Percentiles rank a stretch among this genome's conserved stretches.
These are phyloP conservation scores for Suillus subluteus DNA, from an alignment of 768 basidiomycete genomes.

Conservation along the genomic window DNA sequence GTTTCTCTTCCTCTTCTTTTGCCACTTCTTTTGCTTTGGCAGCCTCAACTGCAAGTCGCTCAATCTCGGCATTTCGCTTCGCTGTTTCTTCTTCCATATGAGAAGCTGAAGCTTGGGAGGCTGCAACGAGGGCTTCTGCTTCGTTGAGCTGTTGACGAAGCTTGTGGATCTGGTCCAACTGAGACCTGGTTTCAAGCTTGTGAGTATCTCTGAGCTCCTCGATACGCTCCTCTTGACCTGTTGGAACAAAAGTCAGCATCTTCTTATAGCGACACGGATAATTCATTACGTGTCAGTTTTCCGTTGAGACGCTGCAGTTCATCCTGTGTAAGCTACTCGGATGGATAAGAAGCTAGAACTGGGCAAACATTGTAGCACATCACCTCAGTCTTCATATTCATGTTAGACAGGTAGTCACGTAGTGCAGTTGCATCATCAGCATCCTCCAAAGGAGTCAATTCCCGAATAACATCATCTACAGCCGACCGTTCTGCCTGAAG, in stretches of 20 bases:
- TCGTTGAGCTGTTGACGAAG: slow-evolving; percentile 71
- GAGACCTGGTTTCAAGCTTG: slow-evolving; percentile 77
- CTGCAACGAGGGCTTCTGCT: slow-evolving; percentile 69
- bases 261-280: not conserved
- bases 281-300: slow-evolving; percentile 70
- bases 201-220: slow-evolving; percentile 88
- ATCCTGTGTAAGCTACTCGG: slow-evolving; percentile 62
- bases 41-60: slow-evolving; percentile 64
- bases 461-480: slow-evolving; percentile 68
- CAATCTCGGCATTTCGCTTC: slow-evolving; percentile 58
- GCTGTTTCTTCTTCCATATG: slow-evolving; percentile 52
- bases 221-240: slow-evolving; percentile 84
- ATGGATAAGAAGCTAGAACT: slow-evolving; percentile 1
- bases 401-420: slow-evolving; percentile 70
- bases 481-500: slow-evolving; percentile 73
- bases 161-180: slow-evolving; percentile 71
- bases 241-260: slow-evolving; percentile 13
- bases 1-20: slow-evolving; percentile 98
- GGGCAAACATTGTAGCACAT: slow-evolving; percentile 21
- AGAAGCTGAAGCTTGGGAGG: slow-evolving; percentile 51
- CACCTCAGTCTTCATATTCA: slow-evolving; percentile 74
- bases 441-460: slow-evolving; percentile 71
- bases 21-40: slow-evolving; percentile 60
- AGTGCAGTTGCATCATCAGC: slow-evolving; percentile 68
- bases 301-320: slow-evolving; percentile 77